These are phyloP conservation scores for Nicotiana sylvestris DNA, from an alignment of 257 asterid genomes.

Conservation along the genomic window DNA sequence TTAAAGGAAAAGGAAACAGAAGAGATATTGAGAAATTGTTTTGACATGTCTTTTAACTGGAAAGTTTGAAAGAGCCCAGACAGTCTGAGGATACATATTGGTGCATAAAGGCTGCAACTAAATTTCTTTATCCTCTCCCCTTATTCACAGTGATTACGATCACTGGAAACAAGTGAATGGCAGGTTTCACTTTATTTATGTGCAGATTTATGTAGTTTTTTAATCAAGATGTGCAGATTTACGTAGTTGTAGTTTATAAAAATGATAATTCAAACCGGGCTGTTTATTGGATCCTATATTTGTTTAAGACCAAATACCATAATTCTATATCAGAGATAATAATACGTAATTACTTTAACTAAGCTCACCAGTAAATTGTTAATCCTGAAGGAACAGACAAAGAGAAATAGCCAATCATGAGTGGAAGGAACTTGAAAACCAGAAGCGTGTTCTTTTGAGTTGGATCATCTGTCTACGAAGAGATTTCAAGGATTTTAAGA, in stretches of 20 bases:
- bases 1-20: background rate
- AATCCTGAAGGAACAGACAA: slow-evolving; percentile 98
- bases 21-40: background rate
- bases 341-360: background rate
- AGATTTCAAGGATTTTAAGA: slow-evolving; percentile 30
- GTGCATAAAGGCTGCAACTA: background rate
- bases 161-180: background rate
- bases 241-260: background rate
- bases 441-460: slow-evolving; percentile 93
- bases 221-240: background rate
- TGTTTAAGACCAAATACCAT: background rate
- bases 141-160: background rate
- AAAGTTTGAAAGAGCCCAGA: background rate
- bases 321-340: background rate
- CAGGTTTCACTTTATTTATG: background rate
- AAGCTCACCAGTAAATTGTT: slow-evolving; percentile 85
- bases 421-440: slow-evolving; percentile 89
- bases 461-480: slow-evolving; percentile 92
- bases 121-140: background rate
- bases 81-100: background rate
- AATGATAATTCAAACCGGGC: background rate
- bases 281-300: background rate
- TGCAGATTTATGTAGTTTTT: background rate
- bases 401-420: slow-evolving; percentile 99
- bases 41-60: background rate